These are phyloP conservation scores for Delitschia confertaspora DNA, from an alignment of 495 filamentous ascomycete genomes.

Conservation along the genomic window DNA sequence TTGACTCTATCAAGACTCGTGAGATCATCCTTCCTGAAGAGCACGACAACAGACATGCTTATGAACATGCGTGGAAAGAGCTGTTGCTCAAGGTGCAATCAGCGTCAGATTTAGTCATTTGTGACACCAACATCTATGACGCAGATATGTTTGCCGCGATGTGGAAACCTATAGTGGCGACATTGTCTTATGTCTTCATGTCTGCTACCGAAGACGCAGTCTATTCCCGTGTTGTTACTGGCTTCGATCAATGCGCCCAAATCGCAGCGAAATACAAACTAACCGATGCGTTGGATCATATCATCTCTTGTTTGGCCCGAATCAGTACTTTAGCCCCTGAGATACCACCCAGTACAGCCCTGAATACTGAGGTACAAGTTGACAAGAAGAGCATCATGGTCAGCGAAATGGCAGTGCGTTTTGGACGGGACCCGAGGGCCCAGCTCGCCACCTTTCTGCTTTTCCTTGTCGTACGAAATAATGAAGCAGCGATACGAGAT, in stretches of 20 bases:
- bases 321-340: slow-evolving; percentile 80
- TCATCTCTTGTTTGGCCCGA: slow-evolving; percentile 76
- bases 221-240: slow-evolving; percentile 82
- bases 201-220: slow-evolving; percentile 97
- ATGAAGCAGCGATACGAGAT: slow-evolving; percentile 62
- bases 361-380: slow-evolving; percentile 95
- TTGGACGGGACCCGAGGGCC: slow-evolving; percentile 87
- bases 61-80: slow-evolving; percentile 96
- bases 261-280: slow-evolving; percentile 82
- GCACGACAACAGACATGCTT: slow-evolving; percentile 90
- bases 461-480: slow-evolving; percentile 79
- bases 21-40: slow-evolving; percentile 98
- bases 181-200: slow-evolving; percentile 96
- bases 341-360: slow-evolving; percentile 63
- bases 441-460: slow-evolving; percentile 89
- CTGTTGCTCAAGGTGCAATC: slow-evolving; percentile 76
- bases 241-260: slow-evolving; percentile 91
- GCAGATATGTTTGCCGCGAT: slow-evolving; percentile 95
- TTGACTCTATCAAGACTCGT: slow-evolving; percentile 77
- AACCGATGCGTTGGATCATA: slow-evolving; percentile 81
- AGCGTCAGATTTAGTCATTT: slow-evolving; percentile 62
- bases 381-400: slow-evolving; percentile 95
- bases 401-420: slow-evolving; percentile 93
- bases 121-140: slow-evolving; percentile 90
- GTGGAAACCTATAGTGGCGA: slow-evolving; percentile 91